Evolutionary conservation across 108 stramenopile species (phyloP).

Genomic region (Skeletonema menzelii): DNA sequence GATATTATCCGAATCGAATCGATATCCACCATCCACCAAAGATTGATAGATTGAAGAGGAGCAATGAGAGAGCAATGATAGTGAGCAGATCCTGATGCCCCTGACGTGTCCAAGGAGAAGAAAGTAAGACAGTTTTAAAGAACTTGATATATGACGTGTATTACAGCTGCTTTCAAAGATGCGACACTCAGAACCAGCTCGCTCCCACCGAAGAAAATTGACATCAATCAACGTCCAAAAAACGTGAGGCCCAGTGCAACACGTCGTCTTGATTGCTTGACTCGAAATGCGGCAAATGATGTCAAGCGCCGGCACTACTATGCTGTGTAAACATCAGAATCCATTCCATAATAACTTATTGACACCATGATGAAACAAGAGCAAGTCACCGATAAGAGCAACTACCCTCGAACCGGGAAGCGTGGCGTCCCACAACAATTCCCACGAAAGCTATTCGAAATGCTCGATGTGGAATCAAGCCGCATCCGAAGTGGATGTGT

Average conservation of each 20-base stretch:
- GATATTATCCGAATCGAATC: too few relatives aligned
- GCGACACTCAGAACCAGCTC: background rate
- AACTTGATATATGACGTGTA: background rate
- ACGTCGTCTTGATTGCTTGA: background rate
- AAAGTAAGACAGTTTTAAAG: background rate
- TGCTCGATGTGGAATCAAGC: constrained; percentile 71
- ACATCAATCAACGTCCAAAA: background rate
- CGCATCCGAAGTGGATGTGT: constrained; percentile 28
- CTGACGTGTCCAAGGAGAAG: background rate
- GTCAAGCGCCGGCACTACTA: background rate
- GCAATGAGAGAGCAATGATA: too few relatives aligned
- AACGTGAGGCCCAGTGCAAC: background rate
- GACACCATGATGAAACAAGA: background rate
- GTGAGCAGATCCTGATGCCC: too few relatives aligned
- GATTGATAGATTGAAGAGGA: too few relatives aligned
- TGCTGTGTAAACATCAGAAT: background rate
- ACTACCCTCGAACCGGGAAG: constrained; percentile 79
- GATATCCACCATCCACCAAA: too few relatives aligned
- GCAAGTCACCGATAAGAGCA: background rate
- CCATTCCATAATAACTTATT: background rate
- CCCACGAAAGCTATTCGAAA: constrained; percentile 77
- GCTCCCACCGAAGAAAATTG: background rate
- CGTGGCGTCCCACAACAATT: constrained; percentile 88
- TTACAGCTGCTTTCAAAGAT: background rate
- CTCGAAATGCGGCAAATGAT: background rate